These are phyloP conservation scores for Neonectria ditissima DNA, from an alignment of 2,329 filamentous ascomycete species.

Conservation along the genomic window DNA sequence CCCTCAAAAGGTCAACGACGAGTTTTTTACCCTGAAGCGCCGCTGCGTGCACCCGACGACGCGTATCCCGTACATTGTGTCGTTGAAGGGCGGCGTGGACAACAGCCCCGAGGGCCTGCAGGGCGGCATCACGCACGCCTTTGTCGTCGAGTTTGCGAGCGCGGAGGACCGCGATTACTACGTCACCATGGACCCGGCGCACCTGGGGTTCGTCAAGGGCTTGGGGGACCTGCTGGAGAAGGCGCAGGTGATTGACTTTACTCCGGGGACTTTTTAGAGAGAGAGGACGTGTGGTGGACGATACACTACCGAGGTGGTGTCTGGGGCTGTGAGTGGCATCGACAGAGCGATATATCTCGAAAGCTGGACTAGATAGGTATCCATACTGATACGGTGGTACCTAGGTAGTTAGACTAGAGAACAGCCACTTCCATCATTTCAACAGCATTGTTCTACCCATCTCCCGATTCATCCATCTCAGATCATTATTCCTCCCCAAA, in stretches of 20 bases:
- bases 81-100: slow-evolving; percentile 68
- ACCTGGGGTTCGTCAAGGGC: slow-evolving; percentile 68
- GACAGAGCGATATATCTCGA: not conserved
- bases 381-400: not conserved
- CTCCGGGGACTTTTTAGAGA: slow-evolving; percentile 5
- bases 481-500: not conserved
- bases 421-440: not conserved
- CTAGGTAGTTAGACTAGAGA: not conserved
- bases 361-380: not conserved
- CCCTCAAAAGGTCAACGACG: slow-evolving; percentile 26
- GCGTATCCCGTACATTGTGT: slow-evolving; percentile 70
- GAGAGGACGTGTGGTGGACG: not conserved
- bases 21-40: slow-evolving; percentile 62
- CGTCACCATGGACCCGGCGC: slow-evolving; percentile 71
- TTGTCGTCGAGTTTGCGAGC: slow-evolving; percentile 73
- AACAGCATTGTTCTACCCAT: not conserved
- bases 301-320: too few species aligned
- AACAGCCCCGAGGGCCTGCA: slow-evolving; percentile 69
- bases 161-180: slow-evolving; percentile 76
- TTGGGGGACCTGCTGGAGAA: slow-evolving; percentile 61
- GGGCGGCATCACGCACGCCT: slow-evolving; percentile 74
- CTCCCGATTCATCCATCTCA: not conserved
- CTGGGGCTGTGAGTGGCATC: not conserved
- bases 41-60: slow-evolving; percentile 72
- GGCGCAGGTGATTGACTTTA: slow-evolving; percentile 69